Evolutionary conservation across 345 rosid species (phyloP).

Genomic region (thale cress (Arabidopsis thaliana)): TAIR10.1 NC_003070.9:19096001-19096500

Average conservation of each 20-base stretch:
- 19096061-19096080: slow-evolving; percentile 34
- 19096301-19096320: slow-evolving; percentile 31
- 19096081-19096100: slow-evolving; percentile 45
- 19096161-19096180: slow-evolving; percentile 50
- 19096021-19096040: slow-evolving; percentile 55
- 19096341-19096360: slow-evolving; percentile 25
- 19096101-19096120: slow-evolving; percentile 46
- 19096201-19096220: neutral
- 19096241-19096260: neutral
- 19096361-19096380: slow-evolving; percentile 32
- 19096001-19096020: slow-evolving; percentile 50
- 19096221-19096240: neutral
- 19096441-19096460: neutral
- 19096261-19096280: neutral
- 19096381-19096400: slow-evolving; percentile 36
- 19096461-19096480: neutral
- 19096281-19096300: slow-evolving; percentile 27
- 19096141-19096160: slow-evolving; percentile 49
- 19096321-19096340: slow-evolving; percentile 34
- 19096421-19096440: neutral
- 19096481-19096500: neutral
- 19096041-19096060: slow-evolving; percentile 26
- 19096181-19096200: slow-evolving; percentile 40
- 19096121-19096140: slow-evolving; percentile 53
- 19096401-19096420: slow-evolving; percentile 38